Conservation (phyloP, 2,329 filamentous ascomycete species). For the Parascedosporium putredinis region DNA sequence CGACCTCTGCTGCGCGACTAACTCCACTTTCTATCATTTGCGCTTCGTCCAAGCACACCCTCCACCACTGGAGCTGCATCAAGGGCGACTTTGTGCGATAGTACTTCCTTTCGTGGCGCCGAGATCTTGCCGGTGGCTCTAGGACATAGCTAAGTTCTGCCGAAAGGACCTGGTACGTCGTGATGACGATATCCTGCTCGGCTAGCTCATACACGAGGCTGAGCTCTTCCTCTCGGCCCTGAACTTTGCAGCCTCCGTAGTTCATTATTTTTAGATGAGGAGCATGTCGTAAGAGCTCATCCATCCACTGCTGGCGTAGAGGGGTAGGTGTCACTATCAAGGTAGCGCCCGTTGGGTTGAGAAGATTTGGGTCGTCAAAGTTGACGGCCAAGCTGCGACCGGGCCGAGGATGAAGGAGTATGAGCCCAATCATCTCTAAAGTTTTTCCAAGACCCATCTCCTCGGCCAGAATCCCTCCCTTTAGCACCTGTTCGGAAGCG, state of each 20-base stretch:
- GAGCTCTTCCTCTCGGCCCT: slow-evolving; percentile 23
- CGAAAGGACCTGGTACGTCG: slow-evolving; percentile 61
- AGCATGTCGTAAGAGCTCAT: slow-evolving; percentile 48
- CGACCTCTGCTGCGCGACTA: slow-evolving; percentile 71
- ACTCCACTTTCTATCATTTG: slow-evolving; percentile 92
- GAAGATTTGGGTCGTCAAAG: neutral
- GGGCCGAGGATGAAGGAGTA: slow-evolving; percentile 45
- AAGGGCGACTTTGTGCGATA: slow-evolving; percentile 63
- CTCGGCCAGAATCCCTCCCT: slow-evolving; percentile 61
- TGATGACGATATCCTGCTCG: slow-evolving; percentile 48
- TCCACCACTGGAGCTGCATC: slow-evolving; percentile 78
- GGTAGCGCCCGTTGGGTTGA: slow-evolving; percentile 39
- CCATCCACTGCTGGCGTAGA: slow-evolving; percentile 50
- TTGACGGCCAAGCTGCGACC: neutral
- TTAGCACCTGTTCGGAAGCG: slow-evolving; percentile 28
- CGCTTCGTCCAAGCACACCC: slow-evolving; percentile 66
- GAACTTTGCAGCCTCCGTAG: slow-evolving; percentile 40
- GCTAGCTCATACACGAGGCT: slow-evolving; percentile 34
- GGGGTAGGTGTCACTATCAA: slow-evolving; percentile 51
- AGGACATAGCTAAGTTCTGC: slow-evolving; percentile 69
- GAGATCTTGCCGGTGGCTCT: slow-evolving; percentile 56
- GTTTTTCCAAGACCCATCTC: slow-evolving; percentile 83
- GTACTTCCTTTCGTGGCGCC: slow-evolving; percentile 56
- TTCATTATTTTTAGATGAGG: slow-evolving; percentile 44
- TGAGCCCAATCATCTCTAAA: slow-evolving; percentile 60